A percentile compares a stretch with the other conserved stretches of the same genome.
Evolutionary conservation across 2,329 filamentous ascomycete species (phyloP).

Genomic region (Fusarium coicis): DNA sequence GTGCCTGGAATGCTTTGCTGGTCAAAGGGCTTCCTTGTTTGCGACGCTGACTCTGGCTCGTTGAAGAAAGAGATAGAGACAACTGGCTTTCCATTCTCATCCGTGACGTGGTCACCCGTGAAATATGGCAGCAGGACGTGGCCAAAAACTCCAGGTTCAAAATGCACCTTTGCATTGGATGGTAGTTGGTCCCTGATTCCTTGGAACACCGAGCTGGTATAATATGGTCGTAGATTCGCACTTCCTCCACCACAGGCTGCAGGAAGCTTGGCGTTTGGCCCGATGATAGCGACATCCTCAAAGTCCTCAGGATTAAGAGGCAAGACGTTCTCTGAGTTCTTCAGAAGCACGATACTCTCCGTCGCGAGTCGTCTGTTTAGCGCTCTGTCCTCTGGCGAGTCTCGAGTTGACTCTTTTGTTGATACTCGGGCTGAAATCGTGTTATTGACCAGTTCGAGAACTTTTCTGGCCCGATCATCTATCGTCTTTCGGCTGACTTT

Average conservation of each 20-base stretch:
- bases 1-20: slow-evolving; percentile 36
- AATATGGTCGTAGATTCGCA: slow-evolving; percentile 47
- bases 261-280: slow-evolving; percentile 60
- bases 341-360: slow-evolving; percentile 69
- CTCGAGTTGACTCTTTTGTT: slow-evolving; percentile 14
- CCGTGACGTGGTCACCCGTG: slow-evolving; percentile 1
- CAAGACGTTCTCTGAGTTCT: slow-evolving; percentile 68
- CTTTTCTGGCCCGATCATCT: slow-evolving; percentile 9
- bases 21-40: slow-evolving; percentile 30
- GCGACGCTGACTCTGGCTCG: slow-evolving; percentile 2
- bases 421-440: background rate
- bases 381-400: slow-evolving; percentile 12
- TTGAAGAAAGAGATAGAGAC: slow-evolving; percentile 21
- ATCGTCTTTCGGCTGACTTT: background rate
- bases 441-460: slow-evolving; percentile 8
- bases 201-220: slow-evolving; percentile 47
- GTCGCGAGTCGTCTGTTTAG: slow-evolving; percentile 9
- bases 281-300: slow-evolving; percentile 62
- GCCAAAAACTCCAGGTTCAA: slow-evolving; percentile 23
- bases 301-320: slow-evolving; percentile 53
- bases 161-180: background rate
- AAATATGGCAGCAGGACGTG: slow-evolving; percentile 17
- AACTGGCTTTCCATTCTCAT: background rate
- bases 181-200: slow-evolving; percentile 38
- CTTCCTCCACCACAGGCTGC: slow-evolving; percentile 50